Evolutionary conservation across 192 early-diverging fungal species (phyloP).

Genomic region (Coemansia pectinata): DNA sequence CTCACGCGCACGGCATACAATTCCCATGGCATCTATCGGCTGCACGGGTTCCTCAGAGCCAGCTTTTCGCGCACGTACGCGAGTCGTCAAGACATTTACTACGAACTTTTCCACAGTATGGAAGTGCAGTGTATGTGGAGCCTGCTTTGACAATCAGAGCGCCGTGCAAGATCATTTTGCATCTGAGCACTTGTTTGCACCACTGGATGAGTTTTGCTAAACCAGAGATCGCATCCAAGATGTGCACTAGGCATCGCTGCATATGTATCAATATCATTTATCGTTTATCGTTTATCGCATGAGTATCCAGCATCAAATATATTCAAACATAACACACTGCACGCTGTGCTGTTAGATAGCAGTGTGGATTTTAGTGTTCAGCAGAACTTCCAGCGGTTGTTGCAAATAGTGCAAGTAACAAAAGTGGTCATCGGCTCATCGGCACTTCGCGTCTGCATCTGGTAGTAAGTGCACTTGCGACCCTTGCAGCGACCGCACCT

Average conservation of each 20-base stretch:
- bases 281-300: neutral
- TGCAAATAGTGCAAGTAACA: constrained; percentile 87
- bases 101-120: constrained; percentile 32
- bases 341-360: neutral
- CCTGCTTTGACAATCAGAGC: constrained; percentile 40
- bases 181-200: constrained; percentile 51
- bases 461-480: constrained; percentile 87
- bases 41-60: neutral
- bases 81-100: neutral
- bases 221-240: neutral
- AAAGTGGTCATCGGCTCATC: constrained; percentile 99
- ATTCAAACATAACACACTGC: constrained; percentile 1
- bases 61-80: neutral
- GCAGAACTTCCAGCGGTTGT: constrained; percentile 80
- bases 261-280: constrained; percentile 1
- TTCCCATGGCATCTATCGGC: neutral
- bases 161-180: constrained; percentile 55
- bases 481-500: constrained; percentile 89
- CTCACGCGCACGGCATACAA: neutral
- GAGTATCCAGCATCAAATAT: neutral
- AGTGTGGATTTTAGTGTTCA: neutral
- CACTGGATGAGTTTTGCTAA: constrained; percentile 48
- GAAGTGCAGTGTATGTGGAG: constrained; percentile 55
- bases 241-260: neutral
- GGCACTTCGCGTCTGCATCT: constrained; percentile 95